Percentiles rank a stretch among this genome's conserved stretches.
Evolutionary conservation across 352 stramenopile genomes (phyloP).

Genomic region (Phytopythium vexans): DNA sequence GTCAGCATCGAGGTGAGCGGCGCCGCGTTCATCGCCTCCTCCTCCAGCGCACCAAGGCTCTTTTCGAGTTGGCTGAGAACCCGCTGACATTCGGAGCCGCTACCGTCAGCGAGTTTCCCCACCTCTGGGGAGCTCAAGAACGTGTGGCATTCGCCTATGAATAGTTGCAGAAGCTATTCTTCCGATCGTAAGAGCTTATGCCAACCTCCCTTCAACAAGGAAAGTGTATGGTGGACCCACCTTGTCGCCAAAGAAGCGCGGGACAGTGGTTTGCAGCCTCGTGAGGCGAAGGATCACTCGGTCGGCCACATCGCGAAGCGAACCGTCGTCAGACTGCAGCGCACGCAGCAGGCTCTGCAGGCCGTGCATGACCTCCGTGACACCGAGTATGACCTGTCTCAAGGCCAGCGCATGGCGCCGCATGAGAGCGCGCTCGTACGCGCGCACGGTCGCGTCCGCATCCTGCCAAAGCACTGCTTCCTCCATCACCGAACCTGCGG

Average conservation of each 20-base stretch:
- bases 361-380: neutral
- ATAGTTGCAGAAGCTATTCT: constrained; percentile 8
- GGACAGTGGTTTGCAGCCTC: neutral
- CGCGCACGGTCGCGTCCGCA: neutral
- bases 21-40: neutral
- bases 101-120: too few relatives aligned
- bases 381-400: neutral
- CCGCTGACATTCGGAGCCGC: neutral
- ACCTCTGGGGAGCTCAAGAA: constrained; percentile 2
- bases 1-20: constrained; percentile 8
- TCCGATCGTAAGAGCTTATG: neutral
- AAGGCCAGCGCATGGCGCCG: constrained; percentile 1
- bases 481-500: neutral
- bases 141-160: constrained; percentile 12
- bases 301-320: neutral
- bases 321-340: neutral
- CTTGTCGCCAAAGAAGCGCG: neutral
- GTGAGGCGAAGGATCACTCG: neutral
- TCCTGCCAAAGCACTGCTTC: too few relatives aligned
- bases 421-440: constrained; percentile 5
- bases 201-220: neutral
- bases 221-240: neutral
- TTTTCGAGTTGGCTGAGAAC: neutral
- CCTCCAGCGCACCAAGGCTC: constrained; percentile 1
- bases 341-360: neutral